Conservation (phyloP, 805 yeast species). For the Cyberlindnera maclurae region DNA sequence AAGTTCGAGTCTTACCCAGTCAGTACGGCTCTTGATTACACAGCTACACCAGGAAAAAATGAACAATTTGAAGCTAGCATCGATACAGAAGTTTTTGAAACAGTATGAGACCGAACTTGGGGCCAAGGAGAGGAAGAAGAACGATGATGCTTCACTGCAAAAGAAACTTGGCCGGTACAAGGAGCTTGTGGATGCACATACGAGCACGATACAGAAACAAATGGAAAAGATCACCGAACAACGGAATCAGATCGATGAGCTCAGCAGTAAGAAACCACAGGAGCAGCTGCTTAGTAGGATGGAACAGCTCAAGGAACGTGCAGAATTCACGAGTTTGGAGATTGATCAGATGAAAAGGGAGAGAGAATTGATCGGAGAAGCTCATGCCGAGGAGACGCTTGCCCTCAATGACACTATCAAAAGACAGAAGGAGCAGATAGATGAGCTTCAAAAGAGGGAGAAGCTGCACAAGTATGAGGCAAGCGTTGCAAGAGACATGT, state of each 20-base stretch:
- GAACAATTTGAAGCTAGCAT: conserved; percentile 47
- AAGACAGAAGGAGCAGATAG: background rate
- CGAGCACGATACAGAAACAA: background rate
- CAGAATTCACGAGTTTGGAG: too few species aligned
- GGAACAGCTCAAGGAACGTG: too few species aligned
- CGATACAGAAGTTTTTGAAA: conserved; percentile 47
- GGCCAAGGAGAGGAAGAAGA: conserved; percentile 2
- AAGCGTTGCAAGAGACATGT: background rate
- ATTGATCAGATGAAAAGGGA: background rate
- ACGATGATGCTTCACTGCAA: background rate
- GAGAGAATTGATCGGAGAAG: background rate
- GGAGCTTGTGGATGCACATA: background rate
- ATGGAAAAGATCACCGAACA: too few species aligned
- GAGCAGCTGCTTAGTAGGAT: too few species aligned
- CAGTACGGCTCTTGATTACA: conserved; percentile 46
- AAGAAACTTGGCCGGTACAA: background rate
- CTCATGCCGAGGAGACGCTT: background rate
- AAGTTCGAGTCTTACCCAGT: conserved; percentile 45
- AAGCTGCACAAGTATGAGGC: background rate
- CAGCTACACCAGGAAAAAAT: conserved; percentile 52
- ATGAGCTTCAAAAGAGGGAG: background rate
- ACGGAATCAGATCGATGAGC: too few species aligned
- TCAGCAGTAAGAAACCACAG: too few species aligned
- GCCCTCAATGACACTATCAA: background rate
- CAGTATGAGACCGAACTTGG: conserved; percentile 32